Percentiles rank a stretch among this genome's conserved stretches.
Evolutionary conservation across 2,329 filamentous ascomycete genomes (phyloP).

Genomic region (Exophiala sp.): DNA sequence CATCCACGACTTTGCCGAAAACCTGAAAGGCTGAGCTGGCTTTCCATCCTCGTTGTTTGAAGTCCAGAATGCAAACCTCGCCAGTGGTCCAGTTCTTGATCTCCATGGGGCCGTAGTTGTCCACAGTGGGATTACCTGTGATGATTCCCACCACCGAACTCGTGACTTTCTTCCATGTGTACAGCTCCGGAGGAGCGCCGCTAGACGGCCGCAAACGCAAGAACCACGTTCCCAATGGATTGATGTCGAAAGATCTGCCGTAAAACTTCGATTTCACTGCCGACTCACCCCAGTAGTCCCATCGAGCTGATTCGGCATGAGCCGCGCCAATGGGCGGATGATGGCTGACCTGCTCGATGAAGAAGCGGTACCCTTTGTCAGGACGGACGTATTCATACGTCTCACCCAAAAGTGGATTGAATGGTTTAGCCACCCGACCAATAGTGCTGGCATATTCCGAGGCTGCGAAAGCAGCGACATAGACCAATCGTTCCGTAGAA

Average conservation of each 20-base stretch:
- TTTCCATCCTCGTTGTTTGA: slow-evolving; percentile 95
- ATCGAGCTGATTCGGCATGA: slow-evolving; percentile 85
- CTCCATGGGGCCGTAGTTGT: slow-evolving; percentile 96
- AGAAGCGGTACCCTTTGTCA: slow-evolving; percentile 97
- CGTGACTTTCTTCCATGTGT: slow-evolving; percentile 98
- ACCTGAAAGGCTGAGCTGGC: slow-evolving; percentile 87
- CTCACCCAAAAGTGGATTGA: slow-evolving; percentile 93
- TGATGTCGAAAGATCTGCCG: slow-evolving; percentile 95
- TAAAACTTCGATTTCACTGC: slow-evolving; percentile 96
- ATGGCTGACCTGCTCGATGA: slow-evolving; percentile 97
- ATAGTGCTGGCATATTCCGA: slow-evolving; percentile 97
- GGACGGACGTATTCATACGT: slow-evolving; percentile 95
- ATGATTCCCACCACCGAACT: slow-evolving; percentile 98
- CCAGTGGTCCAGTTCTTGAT: slow-evolving; percentile 97
- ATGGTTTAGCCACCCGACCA: slow-evolving; percentile 93
- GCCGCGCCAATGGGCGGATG: slow-evolving; percentile 93
- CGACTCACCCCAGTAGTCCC: slow-evolving; percentile 96
- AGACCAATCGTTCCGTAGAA: slow-evolving; percentile 86
- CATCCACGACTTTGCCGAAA: slow-evolving; percentile 77
- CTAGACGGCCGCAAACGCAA: slow-evolving; percentile 72
- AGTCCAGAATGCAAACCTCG: slow-evolving; percentile 83
- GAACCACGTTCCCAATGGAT: slow-evolving; percentile 96
- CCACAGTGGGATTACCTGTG: slow-evolving; percentile 91
- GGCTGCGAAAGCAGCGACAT: slow-evolving; percentile 91
- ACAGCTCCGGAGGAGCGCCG: slow-evolving; percentile 78